A percentile compares a stretch with the other conserved stretches of the same genome.
Conservation (phyloP, 2,329 filamentous ascomycete genomes). For the Fusarium pseudocircinatum region DNA sequence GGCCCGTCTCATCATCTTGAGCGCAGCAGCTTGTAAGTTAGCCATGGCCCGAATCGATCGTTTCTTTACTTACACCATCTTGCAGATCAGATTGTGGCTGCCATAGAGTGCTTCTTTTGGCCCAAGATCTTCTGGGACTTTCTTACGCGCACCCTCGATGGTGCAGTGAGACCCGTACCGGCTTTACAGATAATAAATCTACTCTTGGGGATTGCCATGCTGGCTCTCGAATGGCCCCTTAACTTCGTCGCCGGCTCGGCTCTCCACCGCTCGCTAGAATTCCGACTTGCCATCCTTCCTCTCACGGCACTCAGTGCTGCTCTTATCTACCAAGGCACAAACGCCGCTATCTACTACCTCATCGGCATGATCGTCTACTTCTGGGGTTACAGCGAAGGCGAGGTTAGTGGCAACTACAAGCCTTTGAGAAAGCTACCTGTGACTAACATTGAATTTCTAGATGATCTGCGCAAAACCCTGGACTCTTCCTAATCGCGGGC, state of each 20-base stretch:
- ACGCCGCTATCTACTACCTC: constrained; percentile 90
- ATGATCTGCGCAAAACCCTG: constrained; percentile 75
- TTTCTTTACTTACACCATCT: constrained; percentile 40
- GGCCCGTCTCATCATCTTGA: constrained; percentile 92
- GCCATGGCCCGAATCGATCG: background rate
- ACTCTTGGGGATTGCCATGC: constrained; percentile 77
- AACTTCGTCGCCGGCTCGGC: constrained; percentile 77
- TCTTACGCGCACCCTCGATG: constrained; percentile 87
- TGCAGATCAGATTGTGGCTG: constrained; percentile 85
- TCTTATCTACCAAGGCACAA: constrained; percentile 91
- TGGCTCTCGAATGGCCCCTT: constrained; percentile 93
- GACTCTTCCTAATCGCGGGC: constrained; percentile 70
- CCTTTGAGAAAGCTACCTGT: background rate
- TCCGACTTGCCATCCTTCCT: constrained; percentile 83
- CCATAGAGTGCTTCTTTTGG: constrained; percentile 93
- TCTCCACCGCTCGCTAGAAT: constrained; percentile 88
- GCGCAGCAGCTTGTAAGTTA: constrained; percentile 76
- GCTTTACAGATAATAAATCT: constrained; percentile 91
- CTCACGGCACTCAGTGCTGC: constrained; percentile 77
- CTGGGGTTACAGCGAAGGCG: constrained; percentile 96
- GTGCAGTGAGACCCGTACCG: constrained; percentile 86
- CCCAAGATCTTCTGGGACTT: constrained; percentile 99
- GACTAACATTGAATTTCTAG: constrained; percentile 50
- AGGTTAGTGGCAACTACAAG: constrained; percentile 67
- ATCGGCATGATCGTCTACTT: constrained; percentile 90